A percentile compares a stretch with the other conserved stretches of the same genome.
Conservation (phyloP, 2,329 filamentous ascomycete species). For the Sporothrix schenckii region DNA sequence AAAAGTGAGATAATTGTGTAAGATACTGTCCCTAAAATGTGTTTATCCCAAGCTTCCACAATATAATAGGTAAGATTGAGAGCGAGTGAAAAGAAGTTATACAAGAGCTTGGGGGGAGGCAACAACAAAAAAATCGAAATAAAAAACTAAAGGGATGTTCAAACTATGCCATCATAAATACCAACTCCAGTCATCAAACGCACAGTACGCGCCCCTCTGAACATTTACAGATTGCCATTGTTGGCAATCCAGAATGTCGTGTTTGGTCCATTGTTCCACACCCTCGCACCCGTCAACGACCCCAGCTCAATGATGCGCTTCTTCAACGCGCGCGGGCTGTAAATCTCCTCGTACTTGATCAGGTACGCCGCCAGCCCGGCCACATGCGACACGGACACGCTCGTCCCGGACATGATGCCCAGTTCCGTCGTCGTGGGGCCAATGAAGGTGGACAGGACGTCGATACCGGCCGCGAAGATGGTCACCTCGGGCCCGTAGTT, state of each 20-base stretch:
- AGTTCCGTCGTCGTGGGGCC: slow-evolving; percentile 49
- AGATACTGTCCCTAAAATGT: neutral
- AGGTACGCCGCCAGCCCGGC: slow-evolving; percentile 38
- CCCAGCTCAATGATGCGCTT: slow-evolving; percentile 71
- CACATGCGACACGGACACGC: slow-evolving; percentile 37
- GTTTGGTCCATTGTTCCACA: slow-evolving; percentile 47
- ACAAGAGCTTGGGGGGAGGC: neutral
- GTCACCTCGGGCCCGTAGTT: slow-evolving; percentile 61
- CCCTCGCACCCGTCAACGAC: slow-evolving; percentile 49
- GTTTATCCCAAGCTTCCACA: neutral
- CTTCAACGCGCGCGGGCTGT: slow-evolving; percentile 51
- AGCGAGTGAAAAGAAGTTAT: neutral
- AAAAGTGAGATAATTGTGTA: neutral
- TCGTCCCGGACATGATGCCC: slow-evolving; percentile 38
- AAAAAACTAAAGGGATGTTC: neutral
- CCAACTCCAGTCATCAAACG: slow-evolving; percentile 16
- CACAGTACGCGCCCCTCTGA: neutral
- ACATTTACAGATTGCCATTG: slow-evolving; percentile 50
- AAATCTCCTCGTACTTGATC: slow-evolving; percentile 43
- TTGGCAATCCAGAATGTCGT: slow-evolving; percentile 61
- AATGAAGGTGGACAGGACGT: slow-evolving; percentile 58
- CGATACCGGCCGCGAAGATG: slow-evolving; percentile 60
- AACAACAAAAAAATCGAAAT: neutral
- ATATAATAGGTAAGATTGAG: neutral
- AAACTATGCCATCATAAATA: neutral